Base-by-base conservation (phyloP, 2,329 filamentous ascomycete genomes). In the Trichophyton equinum region DNA sequence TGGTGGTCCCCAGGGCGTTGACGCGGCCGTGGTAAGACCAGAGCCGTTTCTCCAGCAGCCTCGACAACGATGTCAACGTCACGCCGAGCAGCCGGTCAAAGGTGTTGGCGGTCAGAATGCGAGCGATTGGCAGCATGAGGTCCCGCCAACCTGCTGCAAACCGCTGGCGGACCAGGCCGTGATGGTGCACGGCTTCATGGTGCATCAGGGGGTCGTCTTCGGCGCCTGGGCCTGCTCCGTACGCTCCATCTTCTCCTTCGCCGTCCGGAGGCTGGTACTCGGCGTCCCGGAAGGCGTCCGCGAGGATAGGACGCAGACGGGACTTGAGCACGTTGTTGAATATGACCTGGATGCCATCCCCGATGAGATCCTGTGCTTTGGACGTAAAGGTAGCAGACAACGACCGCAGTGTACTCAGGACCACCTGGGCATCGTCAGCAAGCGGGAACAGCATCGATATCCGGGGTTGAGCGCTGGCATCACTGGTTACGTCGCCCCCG, bases 101-200 rank as follows among this genome's bases (percentile, higher is more conserved):
- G 38, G 88, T 88, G 40, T 82, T 80, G 0, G 85, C 76, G 0
- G 91, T 96, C 74, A 97, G 84, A 64, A 99, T 81, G 4, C 94
- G 87, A 51, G 86, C 85, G 60, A 97, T 82, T 0, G 95, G 92
- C 62, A 85, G 85, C 73, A 95, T 90, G 7, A 99, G 82, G 15
- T 85, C 83, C 57, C 91, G 86, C 91, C 92, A 99, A 30, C 86
- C 86, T 62, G 85, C 81, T 68, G 91, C 87, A 72, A 99, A 99
- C 58, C 89, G 85, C 7, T 85, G 81, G 4, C 85, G 82, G 15
- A 96, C 90, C 47, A 86, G 76, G 63, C 91, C 87, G 80, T 68
- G 63, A 20, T 68, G 63, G 18, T 8, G 27, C 11, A 15, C 51
- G 13, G 46, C 22, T 36, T 55, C 51, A 30, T 55, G 51, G 51